phyloP scores from a whole-genome alignment of 352 stramenopile genomes.

The Phytophthora pini region DNA sequence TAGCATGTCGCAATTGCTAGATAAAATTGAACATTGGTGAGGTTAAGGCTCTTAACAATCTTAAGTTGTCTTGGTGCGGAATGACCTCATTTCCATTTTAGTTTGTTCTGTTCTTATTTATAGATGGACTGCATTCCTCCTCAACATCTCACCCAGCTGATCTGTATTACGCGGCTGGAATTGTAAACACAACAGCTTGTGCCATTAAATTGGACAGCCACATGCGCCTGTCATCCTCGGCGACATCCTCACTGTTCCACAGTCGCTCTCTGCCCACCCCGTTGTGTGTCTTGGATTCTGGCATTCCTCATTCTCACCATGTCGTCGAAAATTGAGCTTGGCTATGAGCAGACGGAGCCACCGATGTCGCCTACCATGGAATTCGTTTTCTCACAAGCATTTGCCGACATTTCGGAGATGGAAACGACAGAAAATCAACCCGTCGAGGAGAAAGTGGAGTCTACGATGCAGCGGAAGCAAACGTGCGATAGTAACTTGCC shows the following conservation, averaged over 20 bases:
- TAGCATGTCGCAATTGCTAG: no score
- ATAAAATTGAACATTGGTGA: no score
- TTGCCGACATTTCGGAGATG: conserved; percentile 3
- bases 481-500: not conserved
- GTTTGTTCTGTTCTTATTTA: no score
- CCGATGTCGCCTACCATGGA: conserved; percentile 11
- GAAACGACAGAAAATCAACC: conserved; percentile 3
- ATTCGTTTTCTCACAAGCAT: not conserved
- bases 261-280: not conserved
- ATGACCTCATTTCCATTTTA: no score
- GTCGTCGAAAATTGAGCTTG: not conserved
- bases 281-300: not conserved
- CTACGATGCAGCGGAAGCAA: not conserved
- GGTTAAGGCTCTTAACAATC: no score
- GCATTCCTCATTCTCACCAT: not conserved
- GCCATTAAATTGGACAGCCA: not conserved
- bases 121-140: no score
- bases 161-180: no score
- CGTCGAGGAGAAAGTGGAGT: conserved; percentile 10
- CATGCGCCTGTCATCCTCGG: not conserved
- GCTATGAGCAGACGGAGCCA: not conserved
- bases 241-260: not conserved
- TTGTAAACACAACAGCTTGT: no score
- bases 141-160: no score
- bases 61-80: no score